A percentile compares a stretch with the other conserved stretches of the same genome.
Conservation (phyloP, 495 filamentous ascomycete species). For the Usnea hakonensis region DNA sequence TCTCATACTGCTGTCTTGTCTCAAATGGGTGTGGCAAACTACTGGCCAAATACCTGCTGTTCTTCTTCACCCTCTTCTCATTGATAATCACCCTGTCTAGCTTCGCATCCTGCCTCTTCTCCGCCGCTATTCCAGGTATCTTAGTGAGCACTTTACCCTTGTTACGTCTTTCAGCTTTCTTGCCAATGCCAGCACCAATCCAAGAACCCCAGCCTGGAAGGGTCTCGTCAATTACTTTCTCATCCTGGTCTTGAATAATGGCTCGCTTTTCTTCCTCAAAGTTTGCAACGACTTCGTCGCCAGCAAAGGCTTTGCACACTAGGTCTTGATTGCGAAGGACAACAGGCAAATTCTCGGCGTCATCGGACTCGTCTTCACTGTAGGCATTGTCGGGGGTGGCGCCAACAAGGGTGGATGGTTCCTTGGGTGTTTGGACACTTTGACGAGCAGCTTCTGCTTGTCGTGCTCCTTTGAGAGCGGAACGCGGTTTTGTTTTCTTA, state of each 20-base stretch:
- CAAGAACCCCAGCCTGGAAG: constrained; percentile 90
- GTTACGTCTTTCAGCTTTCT: constrained; percentile 50
- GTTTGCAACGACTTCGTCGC: constrained; percentile 75
- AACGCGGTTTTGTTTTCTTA: constrained; percentile 19
- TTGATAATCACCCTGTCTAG: constrained; percentile 82
- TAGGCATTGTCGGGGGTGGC: constrained; percentile 27
- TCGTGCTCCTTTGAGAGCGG: constrained; percentile 21
- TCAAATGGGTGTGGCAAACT: constrained; percentile 82
- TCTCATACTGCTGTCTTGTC: constrained; percentile 80
- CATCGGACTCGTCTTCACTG: constrained; percentile 50
- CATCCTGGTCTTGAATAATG: constrained; percentile 67
- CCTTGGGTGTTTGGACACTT: constrained; percentile 11
- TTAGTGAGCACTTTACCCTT: constrained; percentile 57
- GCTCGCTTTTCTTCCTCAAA: constrained; percentile 77
- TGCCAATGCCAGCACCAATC: constrained; percentile 71
- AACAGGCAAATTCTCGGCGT: constrained; percentile 42
- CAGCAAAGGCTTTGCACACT: constrained; percentile 79
- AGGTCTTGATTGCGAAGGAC: constrained; percentile 72
- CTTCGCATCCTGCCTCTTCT: constrained; percentile 72
- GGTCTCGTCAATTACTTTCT: constrained; percentile 75
- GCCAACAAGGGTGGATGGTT: constrained; percentile 7
- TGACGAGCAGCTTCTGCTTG: constrained; percentile 17
- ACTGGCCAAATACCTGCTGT: constrained; percentile 76
- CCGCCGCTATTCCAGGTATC: constrained; percentile 65
- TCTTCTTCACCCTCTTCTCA: constrained; percentile 90